Evolutionary conservation across 1,139 yeast genomes (phyloP).

Genomic region (Sugiyamaella sp.): DNA sequence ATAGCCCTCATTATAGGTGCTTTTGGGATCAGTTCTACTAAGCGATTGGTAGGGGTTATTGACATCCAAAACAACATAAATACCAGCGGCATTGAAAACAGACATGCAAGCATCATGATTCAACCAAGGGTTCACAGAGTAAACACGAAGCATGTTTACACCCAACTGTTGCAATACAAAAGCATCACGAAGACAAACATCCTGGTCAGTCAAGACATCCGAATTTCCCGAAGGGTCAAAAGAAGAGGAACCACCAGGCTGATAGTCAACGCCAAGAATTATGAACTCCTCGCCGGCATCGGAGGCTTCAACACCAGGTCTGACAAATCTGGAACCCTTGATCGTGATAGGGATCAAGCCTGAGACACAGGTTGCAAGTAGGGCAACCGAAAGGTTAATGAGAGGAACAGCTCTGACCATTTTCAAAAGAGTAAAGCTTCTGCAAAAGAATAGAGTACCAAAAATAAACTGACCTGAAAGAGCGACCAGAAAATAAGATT

Average conservation of each 20-base stretch:
- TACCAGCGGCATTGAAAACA: conserved; percentile 82
- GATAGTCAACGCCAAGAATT: conserved; percentile 67
- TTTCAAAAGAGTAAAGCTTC: too few relatives aligned
- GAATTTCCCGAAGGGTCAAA: conserved; percentile 48
- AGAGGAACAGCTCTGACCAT: conserved; percentile 6
- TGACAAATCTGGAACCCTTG: conserved; percentile 70
- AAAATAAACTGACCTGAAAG: neutral
- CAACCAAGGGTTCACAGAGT: conserved; percentile 74
- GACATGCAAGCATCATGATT: conserved; percentile 91
- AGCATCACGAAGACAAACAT: conserved; percentile 78
- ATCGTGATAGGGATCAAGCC: conserved; percentile 52
- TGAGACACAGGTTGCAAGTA: conserved; percentile 20
- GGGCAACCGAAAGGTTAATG: neutral
- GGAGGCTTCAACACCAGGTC: conserved; percentile 58
- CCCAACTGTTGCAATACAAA: conserved; percentile 74
- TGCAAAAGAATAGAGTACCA: neutral
- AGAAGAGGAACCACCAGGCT: conserved; percentile 72
- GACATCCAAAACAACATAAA: conserved; percentile 83
- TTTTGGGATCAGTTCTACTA: conserved; percentile 71
- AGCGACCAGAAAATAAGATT: neutral
- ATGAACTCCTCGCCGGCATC: conserved; percentile 38
- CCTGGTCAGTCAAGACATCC: conserved; percentile 77
- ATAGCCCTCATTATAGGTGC: conserved; percentile 69
- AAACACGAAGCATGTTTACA: conserved; percentile 61
- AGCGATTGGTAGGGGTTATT: conserved; percentile 76